phyloP scores from a whole-genome alignment of 345 rosid genomes.

The Angophora floribunda region DNA sequence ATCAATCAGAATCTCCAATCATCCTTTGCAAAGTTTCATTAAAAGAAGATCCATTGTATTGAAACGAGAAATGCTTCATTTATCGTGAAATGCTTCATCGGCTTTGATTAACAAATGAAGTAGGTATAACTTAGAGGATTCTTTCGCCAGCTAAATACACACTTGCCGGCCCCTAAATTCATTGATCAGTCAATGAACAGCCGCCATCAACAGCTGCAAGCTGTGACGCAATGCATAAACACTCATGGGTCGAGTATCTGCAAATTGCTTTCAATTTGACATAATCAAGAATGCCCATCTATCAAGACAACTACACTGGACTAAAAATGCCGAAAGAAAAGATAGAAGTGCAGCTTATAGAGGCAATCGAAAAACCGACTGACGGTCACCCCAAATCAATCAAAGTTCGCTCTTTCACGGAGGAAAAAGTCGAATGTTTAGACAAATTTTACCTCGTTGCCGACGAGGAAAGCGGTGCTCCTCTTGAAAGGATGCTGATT shows the following conservation, averaged over 20 bases:
- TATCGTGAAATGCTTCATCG: not conserved
- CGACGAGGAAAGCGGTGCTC: slow-evolving; percentile 91
- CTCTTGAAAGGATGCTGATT: slow-evolving; percentile 73
- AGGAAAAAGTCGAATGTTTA: not conserved
- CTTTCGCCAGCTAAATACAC: not conserved
- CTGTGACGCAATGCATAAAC: not conserved
- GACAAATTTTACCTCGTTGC: slow-evolving; percentile 62
- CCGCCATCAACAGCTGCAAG: not conserved
- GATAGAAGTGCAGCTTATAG: not conserved
- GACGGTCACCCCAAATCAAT: not conserved
- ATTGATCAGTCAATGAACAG: not conserved
- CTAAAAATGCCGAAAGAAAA: not conserved
- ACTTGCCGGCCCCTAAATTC: not conserved
- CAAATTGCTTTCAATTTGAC: not conserved
- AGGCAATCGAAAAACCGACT: not conserved
- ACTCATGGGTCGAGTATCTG: not conserved
- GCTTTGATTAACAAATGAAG: not conserved
- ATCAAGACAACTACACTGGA: not conserved
- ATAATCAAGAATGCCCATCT: not conserved
- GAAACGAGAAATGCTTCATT: not conserved
- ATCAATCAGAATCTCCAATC: not conserved
- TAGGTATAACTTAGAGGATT: not conserved
- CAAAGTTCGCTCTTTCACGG: not conserved
- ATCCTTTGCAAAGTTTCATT: not conserved
- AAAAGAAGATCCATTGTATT: not conserved